These are phyloP conservation scores for Cymbopogon flexuosus DNA, from an alignment of 202 grass and related monocot species.

Conservation along the genomic window DNA sequence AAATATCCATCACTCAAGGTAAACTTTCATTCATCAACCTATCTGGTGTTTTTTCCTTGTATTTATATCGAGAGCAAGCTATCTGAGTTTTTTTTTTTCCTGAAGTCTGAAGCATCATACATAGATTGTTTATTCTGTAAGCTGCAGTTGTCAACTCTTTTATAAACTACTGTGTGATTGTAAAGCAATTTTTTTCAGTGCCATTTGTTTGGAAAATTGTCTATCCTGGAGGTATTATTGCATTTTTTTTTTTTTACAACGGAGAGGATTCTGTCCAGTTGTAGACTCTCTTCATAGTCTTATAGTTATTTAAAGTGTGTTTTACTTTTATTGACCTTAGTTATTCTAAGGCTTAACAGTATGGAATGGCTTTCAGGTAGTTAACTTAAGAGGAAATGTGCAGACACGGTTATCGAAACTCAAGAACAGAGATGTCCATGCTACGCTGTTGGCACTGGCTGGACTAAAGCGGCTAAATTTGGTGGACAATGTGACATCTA, in stretches of 20 bases:
- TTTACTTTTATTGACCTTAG: conserved; percentile 5
- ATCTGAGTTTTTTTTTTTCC: background rate
- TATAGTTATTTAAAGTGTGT: background rate
- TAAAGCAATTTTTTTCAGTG: background rate
- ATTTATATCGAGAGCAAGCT: background rate
- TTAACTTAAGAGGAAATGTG: conserved; percentile 97
- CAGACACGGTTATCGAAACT: conserved; percentile 89
- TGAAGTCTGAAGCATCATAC: background rate
- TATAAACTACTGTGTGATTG: background rate
- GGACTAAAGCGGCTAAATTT: conserved; percentile 77
- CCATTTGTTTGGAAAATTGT: background rate
- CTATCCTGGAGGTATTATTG: background rate
- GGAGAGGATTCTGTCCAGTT: background rate
- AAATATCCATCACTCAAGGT: conserved; percentile 90
- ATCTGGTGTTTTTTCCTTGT: background rate
- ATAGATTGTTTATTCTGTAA: background rate
- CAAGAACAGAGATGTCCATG: conserved; percentile 66
- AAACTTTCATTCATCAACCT: conserved; percentile 6
- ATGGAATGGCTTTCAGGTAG: conserved; percentile 54
- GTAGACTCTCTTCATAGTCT: background rate
- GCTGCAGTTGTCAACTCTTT: background rate
- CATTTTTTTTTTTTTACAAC: background rate
- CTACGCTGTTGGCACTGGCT: conserved; percentile 86
- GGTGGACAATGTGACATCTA: conserved; percentile 63
- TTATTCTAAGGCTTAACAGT: conserved; percentile 12